A percentile compares a stretch with the other conserved stretches of the same genome.
Conservation (phyloP, 1,284 basidiomycete genomes). For the Boletus nobilissimus region DNA sequence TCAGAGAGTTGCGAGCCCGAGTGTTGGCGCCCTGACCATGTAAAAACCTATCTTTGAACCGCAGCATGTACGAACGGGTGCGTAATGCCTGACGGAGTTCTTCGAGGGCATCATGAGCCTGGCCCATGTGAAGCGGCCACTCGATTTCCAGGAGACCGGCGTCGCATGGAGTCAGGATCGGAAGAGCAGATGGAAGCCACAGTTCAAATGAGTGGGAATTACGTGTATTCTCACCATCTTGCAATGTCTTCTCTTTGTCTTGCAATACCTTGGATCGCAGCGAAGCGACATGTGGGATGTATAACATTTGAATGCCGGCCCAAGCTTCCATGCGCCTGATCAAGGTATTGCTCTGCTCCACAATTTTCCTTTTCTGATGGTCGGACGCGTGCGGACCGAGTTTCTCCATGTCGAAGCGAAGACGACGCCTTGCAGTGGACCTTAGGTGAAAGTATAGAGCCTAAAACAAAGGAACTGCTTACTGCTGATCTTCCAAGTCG, state of each 20-base stretch:
- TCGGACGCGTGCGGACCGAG: too few species aligned
- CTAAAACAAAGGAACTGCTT: too few species aligned
- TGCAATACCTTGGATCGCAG: too few species aligned
- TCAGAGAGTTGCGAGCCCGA: not conserved
- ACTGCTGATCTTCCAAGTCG: constrained; percentile 12
- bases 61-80: constrained; percentile 7
- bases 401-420: not conserved
- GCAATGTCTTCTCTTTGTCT: too few species aligned
- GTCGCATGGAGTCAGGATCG: not conserved
- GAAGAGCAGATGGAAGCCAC: not conserved
- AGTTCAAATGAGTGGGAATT: too few species aligned
- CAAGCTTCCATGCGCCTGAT: too few species aligned
- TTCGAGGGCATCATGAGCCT: constrained; percentile 16
- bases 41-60: constrained; percentile 12
- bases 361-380: too few species aligned
- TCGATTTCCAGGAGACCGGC: not conserved
- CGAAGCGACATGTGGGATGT: too few species aligned
- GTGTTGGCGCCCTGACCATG: constrained; percentile 14
- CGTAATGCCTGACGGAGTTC: constrained; percentile 14
- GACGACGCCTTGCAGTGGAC: constrained; percentile 28
- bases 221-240: too few species aligned
- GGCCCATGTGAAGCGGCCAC: constrained; percentile 13
- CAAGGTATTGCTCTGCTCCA: too few species aligned
- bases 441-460: too few species aligned
- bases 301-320: too few species aligned